phyloP scores from a whole-genome alignment of 2,329 filamentous ascomycete genomes.

The Hymenoscyphus occultus region DNA sequence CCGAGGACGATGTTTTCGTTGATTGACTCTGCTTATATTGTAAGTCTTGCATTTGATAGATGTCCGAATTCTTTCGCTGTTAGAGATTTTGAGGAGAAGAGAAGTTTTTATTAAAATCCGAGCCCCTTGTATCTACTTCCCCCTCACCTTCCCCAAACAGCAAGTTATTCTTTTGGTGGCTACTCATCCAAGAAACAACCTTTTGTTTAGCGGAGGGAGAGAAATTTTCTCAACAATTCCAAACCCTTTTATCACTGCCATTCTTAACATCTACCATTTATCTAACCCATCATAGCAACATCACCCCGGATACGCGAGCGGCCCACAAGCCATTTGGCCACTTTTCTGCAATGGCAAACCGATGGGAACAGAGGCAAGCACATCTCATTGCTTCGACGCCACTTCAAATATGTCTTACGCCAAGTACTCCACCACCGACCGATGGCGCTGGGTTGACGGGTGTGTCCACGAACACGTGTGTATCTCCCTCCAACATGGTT shows the following conservation, averaged over 20 bases:
- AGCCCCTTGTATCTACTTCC: too few species aligned
- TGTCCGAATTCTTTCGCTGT: too few species aligned
- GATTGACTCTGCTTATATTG: slow-evolving; percentile 22
- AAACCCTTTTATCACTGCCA: too few species aligned
- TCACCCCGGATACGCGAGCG: slow-evolving; percentile 18
- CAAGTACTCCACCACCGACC: slow-evolving; percentile 19
- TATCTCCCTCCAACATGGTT: neutral
- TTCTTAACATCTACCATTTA: too few species aligned
- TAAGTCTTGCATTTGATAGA: neutral
- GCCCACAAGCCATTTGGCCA: slow-evolving; percentile 22
- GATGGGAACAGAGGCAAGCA: slow-evolving; percentile 17
- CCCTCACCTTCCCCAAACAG: too few species aligned
- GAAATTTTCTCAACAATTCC: too few species aligned
- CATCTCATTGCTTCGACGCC: slow-evolving; percentile 20
- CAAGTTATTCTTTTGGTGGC: too few species aligned
- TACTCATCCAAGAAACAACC: too few species aligned
- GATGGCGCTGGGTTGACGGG: slow-evolving; percentile 22
- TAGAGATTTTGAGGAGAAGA: too few species aligned
- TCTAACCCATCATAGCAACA: slow-evolving; percentile 18
- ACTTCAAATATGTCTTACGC: slow-evolving; percentile 24
- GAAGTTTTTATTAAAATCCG: too few species aligned
- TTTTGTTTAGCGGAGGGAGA: too few species aligned
- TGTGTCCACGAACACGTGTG: slow-evolving; percentile 23
- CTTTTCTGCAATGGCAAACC: slow-evolving; percentile 20
- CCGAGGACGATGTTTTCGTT: slow-evolving; percentile 23